A percentile compares a stretch with the other conserved stretches of the same genome.
phyloP scores from a whole-genome alignment of 140 eudicot genomes.

The Anethum foeniculum region DNA sequence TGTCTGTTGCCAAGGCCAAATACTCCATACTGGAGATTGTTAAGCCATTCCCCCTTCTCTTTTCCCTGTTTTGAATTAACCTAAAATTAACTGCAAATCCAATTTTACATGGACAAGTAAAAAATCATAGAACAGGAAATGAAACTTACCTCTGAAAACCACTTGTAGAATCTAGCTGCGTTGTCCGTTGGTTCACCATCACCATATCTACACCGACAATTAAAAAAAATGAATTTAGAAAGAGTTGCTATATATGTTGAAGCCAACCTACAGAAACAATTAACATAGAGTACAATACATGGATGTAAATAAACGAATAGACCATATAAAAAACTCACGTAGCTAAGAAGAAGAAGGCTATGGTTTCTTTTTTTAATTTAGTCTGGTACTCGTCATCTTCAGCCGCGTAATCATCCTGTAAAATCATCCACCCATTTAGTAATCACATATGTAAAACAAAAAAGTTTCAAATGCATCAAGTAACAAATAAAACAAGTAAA shows the following conservation, averaged over 20 bases:
- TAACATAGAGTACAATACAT: neutral
- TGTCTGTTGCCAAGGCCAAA: slow-evolving; percentile 96
- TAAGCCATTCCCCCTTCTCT: slow-evolving; percentile 66
- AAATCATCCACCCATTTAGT: neutral
- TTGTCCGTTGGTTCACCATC: slow-evolving; percentile 99
- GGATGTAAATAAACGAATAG: neutral
- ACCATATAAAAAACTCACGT: slow-evolving; percentile 36
- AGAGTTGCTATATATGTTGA: neutral
- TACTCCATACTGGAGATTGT: slow-evolving; percentile 70
- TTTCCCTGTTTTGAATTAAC: slow-evolving; percentile 32
- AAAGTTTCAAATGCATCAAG: neutral
- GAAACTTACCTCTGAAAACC: slow-evolving; percentile 70
- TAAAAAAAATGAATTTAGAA: neutral
- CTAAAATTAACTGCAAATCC: slow-evolving; percentile 4
- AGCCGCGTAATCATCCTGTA: slow-evolving; percentile 74
- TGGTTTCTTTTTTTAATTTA: slow-evolving; percentile 54
- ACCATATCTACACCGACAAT: slow-evolving; percentile 69
- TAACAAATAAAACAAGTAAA: neutral
- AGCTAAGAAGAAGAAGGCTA: slow-evolving; percentile 69
- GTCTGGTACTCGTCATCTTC: slow-evolving; percentile 65
- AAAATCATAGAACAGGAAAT: slow-evolving; percentile 4
- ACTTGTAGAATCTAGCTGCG: slow-evolving; percentile 91
- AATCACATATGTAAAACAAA: neutral
- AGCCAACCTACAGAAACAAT: neutral
- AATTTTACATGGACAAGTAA: neutral